Conservation (phyloP, 768 basidiomycete species). For the Leccinum sublutescens region DNA sequence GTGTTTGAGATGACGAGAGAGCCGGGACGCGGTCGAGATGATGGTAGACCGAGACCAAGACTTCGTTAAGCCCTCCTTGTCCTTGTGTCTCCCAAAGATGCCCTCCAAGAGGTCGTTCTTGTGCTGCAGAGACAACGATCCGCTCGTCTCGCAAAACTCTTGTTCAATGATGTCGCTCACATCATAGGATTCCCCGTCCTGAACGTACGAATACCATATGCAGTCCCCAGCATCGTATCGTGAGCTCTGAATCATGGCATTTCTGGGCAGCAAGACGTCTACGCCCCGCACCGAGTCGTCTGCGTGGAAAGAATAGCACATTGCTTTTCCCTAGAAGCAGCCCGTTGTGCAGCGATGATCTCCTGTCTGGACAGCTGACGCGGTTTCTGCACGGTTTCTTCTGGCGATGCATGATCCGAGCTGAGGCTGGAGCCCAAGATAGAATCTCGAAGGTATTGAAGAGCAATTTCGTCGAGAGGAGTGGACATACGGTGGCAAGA, state of each 20-base stretch:
- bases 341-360: conserved; percentile 91
- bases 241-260: conserved; percentile 81
- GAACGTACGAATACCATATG: too few species aligned
- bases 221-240: conserved; percentile 47
- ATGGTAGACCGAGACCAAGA: too few species aligned
- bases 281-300: conserved; percentile 78
- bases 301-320: conserved; percentile 84
- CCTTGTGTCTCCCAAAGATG: conserved; percentile 57
- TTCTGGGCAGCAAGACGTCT: conserved; percentile 84
- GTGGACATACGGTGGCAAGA: too few species aligned
- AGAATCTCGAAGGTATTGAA: too few species aligned
- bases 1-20: too few species aligned
- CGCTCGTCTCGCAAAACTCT: background rate
- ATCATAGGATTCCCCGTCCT: too few species aligned
- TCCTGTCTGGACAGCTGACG: conserved; percentile 67
- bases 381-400: conserved; percentile 24
- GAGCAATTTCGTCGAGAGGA: too few species aligned
- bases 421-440: conserved; percentile 53
- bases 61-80: conserved; percentile 44
- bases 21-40: too few species aligned
- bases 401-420: conserved; percentile 40
- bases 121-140: conserved; percentile 19
- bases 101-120: conserved; percentile 68
- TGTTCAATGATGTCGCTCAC: too few species aligned
- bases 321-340: conserved; percentile 81